Base-by-base conservation (phyloP, 176 grass and related monocot genomes). In the Lolium perenne region DNA sequence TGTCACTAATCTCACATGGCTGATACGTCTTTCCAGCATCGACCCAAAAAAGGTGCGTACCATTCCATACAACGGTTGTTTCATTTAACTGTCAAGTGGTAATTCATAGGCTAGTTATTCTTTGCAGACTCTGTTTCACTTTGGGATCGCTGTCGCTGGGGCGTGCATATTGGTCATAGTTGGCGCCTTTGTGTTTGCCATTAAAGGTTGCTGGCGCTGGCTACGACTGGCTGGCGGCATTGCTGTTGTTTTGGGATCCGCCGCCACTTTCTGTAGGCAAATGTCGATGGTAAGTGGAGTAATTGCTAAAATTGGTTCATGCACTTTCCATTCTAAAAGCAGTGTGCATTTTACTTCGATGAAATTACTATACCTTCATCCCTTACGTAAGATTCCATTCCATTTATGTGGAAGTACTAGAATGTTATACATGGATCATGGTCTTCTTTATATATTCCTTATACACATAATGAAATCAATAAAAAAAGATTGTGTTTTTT, bases 201-300 rank as follows among this genome's bases (percentile, higher is more conserved):
- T 8, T 1, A 2, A 17, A 16, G 15, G 8, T 8, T 68, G 64
- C 32, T 68, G 64, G 64, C 0, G 35, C 35, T 16, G 32, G 64
- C 7, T 38, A 32, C 14, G 1, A 8, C 14, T 68, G 6, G 64
- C 64, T 8, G 64, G 32, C 8, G 8, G 32, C 15, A 68, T 68
- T 1, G 64, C 32, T 8, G 9, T 38, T 68, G 6, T 9, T 15
- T 68, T 68, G 16, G 64, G 29, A 68, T 0, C 1, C 3, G 2
- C 0, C 0, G 64, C 29, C 32, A 68, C 26, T 17, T 0, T 18
- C 0, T 68, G 64, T 17, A 4, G 64, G 64, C 0, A 0, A 0
- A 17, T 68, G 0, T 68, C 64, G 38, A 38, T 68, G 7, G 64
- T 68, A 68, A 68, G 64, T 38, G 41, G 4, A 43, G 41, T 38